Evolutionary conservation across 2,329 filamentous ascomycete genomes (phyloP).

Genomic region (Apiospora hydei): DNA sequence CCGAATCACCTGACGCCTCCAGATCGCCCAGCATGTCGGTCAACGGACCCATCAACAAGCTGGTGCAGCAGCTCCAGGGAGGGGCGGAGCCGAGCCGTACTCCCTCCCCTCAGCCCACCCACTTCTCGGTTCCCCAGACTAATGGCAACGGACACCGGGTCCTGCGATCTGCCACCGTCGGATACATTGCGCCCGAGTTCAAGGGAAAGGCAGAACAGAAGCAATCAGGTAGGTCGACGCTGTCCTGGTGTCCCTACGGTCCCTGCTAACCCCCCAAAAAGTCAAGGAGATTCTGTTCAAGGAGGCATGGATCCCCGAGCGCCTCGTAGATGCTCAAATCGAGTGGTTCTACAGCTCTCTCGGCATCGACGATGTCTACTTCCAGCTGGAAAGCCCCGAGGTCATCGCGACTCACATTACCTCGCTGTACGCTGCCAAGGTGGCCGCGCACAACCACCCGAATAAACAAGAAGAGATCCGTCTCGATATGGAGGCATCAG

Average conservation of each 20-base stretch:
- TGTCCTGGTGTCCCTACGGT: background rate
- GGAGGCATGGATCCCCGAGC: conserved; percentile 84
- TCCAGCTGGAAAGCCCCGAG: conserved; percentile 85
- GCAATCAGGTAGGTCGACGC: conserved; percentile 67
- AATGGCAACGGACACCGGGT: conserved; percentile 73
- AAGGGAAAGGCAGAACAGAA: conserved; percentile 93
- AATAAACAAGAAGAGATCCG: conserved; percentile 95
- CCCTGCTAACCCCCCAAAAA: conserved; percentile 41
- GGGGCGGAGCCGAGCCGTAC: conserved; percentile 61
- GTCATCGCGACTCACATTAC: conserved; percentile 94
- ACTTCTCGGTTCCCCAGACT: conserved; percentile 74
- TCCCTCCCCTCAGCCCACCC: conserved; percentile 87
- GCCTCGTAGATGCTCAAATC: conserved; percentile 85
- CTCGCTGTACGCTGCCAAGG: conserved; percentile 95
- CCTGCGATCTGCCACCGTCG: conserved; percentile 86
- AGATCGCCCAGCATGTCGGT: conserved; percentile 42
- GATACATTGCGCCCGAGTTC: conserved; percentile 94
- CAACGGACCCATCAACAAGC: conserved; percentile 47
- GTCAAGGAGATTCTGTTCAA: conserved; percentile 83
- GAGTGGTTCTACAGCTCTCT: conserved; percentile 98
- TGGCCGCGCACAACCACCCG: conserved; percentile 89
- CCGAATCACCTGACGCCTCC: conserved; percentile 47
- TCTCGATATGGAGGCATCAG: conserved; percentile 90
- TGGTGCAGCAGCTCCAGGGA: conserved; percentile 49
- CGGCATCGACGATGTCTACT: conserved; percentile 98